Conservation (phyloP, 345 rosid species). For the Cardamine occulta region DNA sequence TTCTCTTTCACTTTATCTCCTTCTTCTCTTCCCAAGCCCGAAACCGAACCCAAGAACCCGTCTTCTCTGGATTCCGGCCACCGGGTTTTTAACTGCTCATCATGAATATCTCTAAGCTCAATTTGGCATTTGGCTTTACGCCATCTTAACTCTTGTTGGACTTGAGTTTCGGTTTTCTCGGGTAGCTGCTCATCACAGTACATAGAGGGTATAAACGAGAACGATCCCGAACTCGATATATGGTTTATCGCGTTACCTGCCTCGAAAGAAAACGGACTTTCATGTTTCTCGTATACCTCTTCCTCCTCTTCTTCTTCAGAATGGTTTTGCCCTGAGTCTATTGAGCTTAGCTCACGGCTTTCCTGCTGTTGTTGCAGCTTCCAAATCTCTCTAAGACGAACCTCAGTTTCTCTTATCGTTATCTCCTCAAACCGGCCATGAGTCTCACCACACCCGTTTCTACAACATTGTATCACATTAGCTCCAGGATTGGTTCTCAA, state of each 20-base stretch:
- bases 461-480: conserved; percentile 65
- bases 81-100: conserved; percentile 50
- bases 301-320: conserved; percentile 70
- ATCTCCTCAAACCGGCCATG: conserved; percentile 96
- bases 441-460: conserved; percentile 78
- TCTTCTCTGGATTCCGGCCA: conserved; percentile 26
- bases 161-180: conserved; percentile 49
- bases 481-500: conserved; percentile 58
- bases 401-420: conserved; percentile 55
- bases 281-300: conserved; percentile 41
- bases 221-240: conserved; percentile 46
- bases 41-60: conserved; percentile 34
- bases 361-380: conserved; percentile 71
- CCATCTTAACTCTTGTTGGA: conserved; percentile 70
- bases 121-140: conserved; percentile 65
- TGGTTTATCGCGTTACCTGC: conserved; percentile 38
- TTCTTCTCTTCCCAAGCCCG: conserved; percentile 36
- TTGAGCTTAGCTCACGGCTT: conserved; percentile 71
- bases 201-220: conserved; percentile 35
- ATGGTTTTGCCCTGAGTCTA: conserved; percentile 67
- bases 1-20: conserved; percentile 42
- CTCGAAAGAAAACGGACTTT: conserved; percentile 33
- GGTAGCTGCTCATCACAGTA: conserved; percentile 45
- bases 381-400: conserved; percentile 69
- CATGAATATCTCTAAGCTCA: conserved; percentile 58